Base-by-base conservation (phyloP, 1,284 basidiomycete genomes). In the Polyporus tsugae region DNA sequence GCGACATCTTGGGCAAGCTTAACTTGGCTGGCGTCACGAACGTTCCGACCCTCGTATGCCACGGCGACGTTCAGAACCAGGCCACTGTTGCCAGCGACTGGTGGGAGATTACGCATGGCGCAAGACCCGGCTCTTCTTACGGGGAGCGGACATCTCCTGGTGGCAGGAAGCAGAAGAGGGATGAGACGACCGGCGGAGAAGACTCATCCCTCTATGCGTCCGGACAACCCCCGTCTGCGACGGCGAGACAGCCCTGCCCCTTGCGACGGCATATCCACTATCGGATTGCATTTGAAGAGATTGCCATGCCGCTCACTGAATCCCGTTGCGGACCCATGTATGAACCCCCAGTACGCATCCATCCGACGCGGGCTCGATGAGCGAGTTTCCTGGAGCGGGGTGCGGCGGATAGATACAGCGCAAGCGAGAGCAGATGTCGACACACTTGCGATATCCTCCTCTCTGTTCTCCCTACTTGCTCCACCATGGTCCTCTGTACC, bases 21-120 rank as follows among this genome's bases (percentile, higher is more conserved):
- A 62, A 65, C 35, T 22, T 39, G 1, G 39, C 36, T 0, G 10
- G 42, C 0, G 58, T 66, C 17, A 6, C 0, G 1, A 10, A 55
- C 46, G 41, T 69, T 6, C 68, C 68, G 6, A 69, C 68, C 0
- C 22, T 69, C 0, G 25, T 57, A 15, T 63, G 58, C 49, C 62
- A 63, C 49, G 68, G 62, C 25, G 57, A 66, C 36, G 17, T 63
- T 22, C 33, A 39, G 1, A 22, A 33, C 6, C 60, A 49, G 7
- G 17, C 10, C 2, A 62, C 60, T n/a, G 6, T 35, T 3, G 35
- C 44, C 6, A 2, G 10, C 4, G 17, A 62, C 0, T 38, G 22
- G 9, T 62, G 44, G 46, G 4, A 5, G 13, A 9, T n/a, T 22
- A 42, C 35, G 11, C 9, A 22, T 29, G 41, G 33, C 17, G 11